Conservation (phyloP, 257 asterid species). For the Haberlea rhodopensis region DNA sequence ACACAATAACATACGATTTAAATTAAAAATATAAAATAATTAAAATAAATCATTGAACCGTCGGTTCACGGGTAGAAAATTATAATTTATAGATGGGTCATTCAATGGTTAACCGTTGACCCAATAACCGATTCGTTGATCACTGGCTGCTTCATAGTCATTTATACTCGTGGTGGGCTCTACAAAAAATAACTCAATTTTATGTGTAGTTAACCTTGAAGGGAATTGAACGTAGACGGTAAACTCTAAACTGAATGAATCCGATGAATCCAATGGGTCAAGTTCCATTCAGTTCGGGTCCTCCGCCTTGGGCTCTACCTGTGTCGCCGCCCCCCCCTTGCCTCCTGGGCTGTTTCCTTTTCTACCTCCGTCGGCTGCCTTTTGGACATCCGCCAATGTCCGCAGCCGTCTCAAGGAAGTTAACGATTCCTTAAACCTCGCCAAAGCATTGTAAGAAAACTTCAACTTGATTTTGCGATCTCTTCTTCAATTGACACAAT, state of each 20-base stretch:
- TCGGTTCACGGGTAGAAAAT: too few relatives aligned
- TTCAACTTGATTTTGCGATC: constrained; percentile 3
- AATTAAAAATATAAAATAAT: too few relatives aligned
- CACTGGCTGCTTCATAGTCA: too few relatives aligned
- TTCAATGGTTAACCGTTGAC: too few relatives aligned
- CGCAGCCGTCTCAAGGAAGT: constrained; percentile 44
- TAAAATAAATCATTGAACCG: too few relatives aligned
- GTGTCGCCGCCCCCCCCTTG: constrained; percentile 32
- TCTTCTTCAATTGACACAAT: background rate
- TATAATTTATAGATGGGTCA: too few relatives aligned
- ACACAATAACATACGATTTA: too few relatives aligned
- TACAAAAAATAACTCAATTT: too few relatives aligned
- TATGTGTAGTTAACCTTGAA: too few relatives aligned
- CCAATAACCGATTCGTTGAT: too few relatives aligned
- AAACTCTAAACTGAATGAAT: constrained; percentile 23
- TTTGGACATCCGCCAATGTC: constrained; percentile 50
- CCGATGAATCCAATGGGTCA: constrained; percentile 49
- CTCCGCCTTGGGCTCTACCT: constrained; percentile 35
- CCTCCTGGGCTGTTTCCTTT: constrained; percentile 50
- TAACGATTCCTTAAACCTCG: constrained; percentile 39
- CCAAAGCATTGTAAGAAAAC: constrained; percentile 46
- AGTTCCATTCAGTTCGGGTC: constrained; percentile 34
- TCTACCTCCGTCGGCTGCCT: constrained; percentile 61
- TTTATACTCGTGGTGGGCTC: too few relatives aligned
- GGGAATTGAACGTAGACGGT: background rate